phyloP scores from a whole-genome alignment of 768 basidiomycete genomes.

The Pleurotus tuoliensis region DNA sequence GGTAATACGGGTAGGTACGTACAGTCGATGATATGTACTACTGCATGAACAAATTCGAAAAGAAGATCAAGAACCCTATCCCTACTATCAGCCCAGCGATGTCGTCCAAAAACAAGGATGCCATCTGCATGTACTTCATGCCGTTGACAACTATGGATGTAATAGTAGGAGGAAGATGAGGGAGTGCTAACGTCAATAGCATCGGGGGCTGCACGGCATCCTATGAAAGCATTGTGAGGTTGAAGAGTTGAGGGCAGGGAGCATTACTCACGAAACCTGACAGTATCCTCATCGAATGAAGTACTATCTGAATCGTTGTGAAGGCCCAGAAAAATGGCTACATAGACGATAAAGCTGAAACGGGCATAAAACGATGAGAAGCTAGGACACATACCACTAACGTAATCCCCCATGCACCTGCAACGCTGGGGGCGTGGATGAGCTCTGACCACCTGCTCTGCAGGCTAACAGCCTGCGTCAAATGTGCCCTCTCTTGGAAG shows the following conservation, averaged over 20 bases:
- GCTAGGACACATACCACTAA: constrained; percentile 43
- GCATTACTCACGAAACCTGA: constrained; percentile 53
- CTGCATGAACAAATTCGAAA: constrained; percentile 25
- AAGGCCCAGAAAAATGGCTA: constrained; percentile 87
- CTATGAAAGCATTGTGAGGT: constrained; percentile 24
- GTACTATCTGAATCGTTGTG: constrained; percentile 61
- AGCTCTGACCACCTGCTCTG: constrained; percentile 69
- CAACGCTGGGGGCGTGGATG: constrained; percentile 23
- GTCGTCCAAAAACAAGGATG: constrained; percentile 65
- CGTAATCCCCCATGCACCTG: constrained; percentile 44
- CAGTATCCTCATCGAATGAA: constrained; percentile 74
- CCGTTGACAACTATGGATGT: constrained; percentile 58
- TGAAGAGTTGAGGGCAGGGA: not conserved
- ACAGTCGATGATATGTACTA: not conserved
- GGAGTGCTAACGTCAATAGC: constrained; percentile 55
- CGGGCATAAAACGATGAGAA: not conserved
- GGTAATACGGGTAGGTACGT: not conserved
- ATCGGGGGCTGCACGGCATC: constrained; percentile 57
- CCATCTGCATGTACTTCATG: constrained; percentile 68
- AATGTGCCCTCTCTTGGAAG: constrained; percentile 32
- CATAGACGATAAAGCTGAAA: not conserved
- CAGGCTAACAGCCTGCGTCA: constrained; percentile 26
- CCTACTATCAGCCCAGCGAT: constrained; percentile 68
- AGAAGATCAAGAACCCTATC: constrained; percentile 58
- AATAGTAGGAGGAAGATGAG: constrained; percentile 62